phyloP scores from a whole-genome alignment of 2,329 filamentous ascomycete species.

The Ophiosphaerella herpotricha region DNA sequence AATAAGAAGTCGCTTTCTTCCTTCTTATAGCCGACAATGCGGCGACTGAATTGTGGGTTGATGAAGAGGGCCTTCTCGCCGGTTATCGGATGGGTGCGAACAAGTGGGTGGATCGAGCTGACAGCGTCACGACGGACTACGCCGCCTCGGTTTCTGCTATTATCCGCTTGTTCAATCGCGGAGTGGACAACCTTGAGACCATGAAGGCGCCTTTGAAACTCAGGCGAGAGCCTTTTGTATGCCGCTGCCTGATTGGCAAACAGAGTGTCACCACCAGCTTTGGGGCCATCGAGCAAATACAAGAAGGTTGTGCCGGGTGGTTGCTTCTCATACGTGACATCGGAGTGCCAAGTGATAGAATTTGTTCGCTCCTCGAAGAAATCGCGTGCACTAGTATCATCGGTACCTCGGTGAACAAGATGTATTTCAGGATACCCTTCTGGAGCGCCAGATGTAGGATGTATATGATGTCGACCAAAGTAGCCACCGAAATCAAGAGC shows the following conservation, averaged over 20 bases:
- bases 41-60: conserved; percentile 82
- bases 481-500: conserved; percentile 73
- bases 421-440: conserved; percentile 75
- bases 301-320: conserved; percentile 89
- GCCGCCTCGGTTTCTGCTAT: conserved; percentile 67
- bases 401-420: conserved; percentile 74
- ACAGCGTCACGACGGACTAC: conserved; percentile 78
- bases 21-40: conserved; percentile 82
- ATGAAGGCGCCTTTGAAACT: conserved; percentile 79
- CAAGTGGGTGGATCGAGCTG: conserved; percentile 73
- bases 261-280: conserved; percentile 81
- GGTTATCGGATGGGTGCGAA: conserved; percentile 78
- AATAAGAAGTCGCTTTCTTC: conserved; percentile 80
- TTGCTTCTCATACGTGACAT: conserved; percentile 86
- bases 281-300: conserved; percentile 82
- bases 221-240: conserved; percentile 77
- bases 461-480: conserved; percentile 82
- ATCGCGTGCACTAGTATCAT: conserved; percentile 63
- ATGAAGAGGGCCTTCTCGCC: conserved; percentile 84
- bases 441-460: conserved; percentile 77
- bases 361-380: conserved; percentile 74
- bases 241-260: conserved; percentile 81
- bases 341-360: conserved; percentile 86
- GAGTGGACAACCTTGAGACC: conserved; percentile 82
- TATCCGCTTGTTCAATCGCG: conserved; percentile 72